Conservation (phyloP, 2,329 filamentous ascomycete species). For the Huntiella decipiens region DNA sequence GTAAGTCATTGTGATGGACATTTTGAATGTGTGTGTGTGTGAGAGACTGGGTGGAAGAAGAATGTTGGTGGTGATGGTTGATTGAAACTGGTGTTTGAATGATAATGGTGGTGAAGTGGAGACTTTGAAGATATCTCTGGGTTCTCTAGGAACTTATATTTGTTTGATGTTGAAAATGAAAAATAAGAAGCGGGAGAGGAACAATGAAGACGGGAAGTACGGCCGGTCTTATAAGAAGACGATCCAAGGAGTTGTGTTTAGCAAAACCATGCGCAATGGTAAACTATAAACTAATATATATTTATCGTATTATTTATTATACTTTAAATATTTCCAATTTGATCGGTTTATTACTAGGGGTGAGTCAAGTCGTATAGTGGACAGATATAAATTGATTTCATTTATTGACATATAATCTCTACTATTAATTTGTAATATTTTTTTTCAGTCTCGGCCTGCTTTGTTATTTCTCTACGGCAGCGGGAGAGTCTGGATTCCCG, state of each 20-base stretch:
- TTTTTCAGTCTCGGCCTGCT: no score
- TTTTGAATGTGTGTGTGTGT: constrained; percentile 22
- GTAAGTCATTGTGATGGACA: constrained; percentile 97
- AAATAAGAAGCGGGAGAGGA: background rate
- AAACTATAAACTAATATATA: background rate
- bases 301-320: background rate
- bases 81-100: background rate
- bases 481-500: no score
- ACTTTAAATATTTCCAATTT: no score
- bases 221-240: constrained; percentile 1
- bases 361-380: no score
- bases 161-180: constrained; percentile 3
- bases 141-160: background rate
- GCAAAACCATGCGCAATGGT: background rate
- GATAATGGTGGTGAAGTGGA: background rate
- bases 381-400: no score
- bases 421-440: no score
- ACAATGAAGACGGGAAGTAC: background rate
- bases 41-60: constrained; percentile 15
- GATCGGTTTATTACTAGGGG: no score
- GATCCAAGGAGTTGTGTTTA: background rate
- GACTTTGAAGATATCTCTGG: background rate
- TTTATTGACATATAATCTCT: no score
- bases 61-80: constrained; percentile 12
- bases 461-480: no score